phyloP scores from a whole-genome alignment of 495 filamentous ascomycete genomes.

The Rostrohypoxylon terebratum region DNA sequence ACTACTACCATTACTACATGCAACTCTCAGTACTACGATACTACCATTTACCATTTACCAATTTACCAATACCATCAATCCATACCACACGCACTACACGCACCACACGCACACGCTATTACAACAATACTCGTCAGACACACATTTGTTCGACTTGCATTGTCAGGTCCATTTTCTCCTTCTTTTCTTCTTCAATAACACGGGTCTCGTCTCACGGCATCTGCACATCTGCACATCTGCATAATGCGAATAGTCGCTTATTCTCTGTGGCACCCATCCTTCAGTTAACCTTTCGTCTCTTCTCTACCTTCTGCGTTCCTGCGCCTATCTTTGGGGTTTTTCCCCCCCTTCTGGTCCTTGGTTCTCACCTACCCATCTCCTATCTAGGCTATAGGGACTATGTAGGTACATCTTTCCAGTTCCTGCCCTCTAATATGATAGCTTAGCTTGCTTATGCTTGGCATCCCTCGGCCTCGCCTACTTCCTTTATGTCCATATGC shows the following conservation, averaged over 20 bases:
- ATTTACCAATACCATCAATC: not conserved
- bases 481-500: constrained; percentile 11
- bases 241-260: constrained; percentile 53
- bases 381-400: constrained; percentile 33
- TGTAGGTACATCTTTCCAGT: constrained; percentile 20
- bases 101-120: not conserved
- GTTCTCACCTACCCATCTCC: constrained; percentile 12
- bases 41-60: too few relatives aligned
- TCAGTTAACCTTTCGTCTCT: constrained; percentile 45
- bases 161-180: constrained; percentile 33
- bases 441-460: constrained; percentile 34
- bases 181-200: constrained; percentile 36
- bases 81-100: not conserved
- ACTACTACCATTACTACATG: not conserved
- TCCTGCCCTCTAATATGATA: constrained; percentile 23
- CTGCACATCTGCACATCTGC: constrained; percentile 52
- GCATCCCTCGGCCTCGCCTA: constrained; percentile 27
- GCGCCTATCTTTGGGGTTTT: constrained; percentile 36
- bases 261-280: constrained; percentile 51
- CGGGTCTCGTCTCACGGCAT: constrained; percentile 50
- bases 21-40: constrained; percentile 6
- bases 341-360: constrained; percentile 3
- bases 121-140: constrained; percentile 22
- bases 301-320: constrained; percentile 17
- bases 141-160: constrained; percentile 34